phyloP scores from a whole-genome alignment of 257 asterid genomes.

The Cinchona pubescens region DNA sequence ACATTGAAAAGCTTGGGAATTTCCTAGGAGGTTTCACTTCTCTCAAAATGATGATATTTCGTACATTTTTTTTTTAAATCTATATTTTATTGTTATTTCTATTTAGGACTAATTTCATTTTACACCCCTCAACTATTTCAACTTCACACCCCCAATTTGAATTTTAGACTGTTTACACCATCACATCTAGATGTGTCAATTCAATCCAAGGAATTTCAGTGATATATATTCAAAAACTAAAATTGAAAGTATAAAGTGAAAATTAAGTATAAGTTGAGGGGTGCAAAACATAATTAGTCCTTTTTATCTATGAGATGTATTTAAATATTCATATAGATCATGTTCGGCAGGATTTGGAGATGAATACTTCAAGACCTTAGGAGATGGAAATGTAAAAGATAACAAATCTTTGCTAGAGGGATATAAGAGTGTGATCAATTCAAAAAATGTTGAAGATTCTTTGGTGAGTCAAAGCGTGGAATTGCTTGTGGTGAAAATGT shows the following conservation, averaged over 20 bases:
- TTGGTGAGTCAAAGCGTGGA: conserved; percentile 35
- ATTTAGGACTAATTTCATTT: no score
- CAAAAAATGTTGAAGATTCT: conserved; percentile 51
- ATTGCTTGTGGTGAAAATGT: not conserved
- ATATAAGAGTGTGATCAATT: conserved; percentile 44
- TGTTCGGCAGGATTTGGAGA: conserved; percentile 47
- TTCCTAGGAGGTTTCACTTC: conserved; percentile 52
- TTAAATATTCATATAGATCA: not conserved
- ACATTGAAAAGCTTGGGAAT: conserved; percentile 50
- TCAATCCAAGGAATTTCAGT: no score
- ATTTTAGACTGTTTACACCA: no score
- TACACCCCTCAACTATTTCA: no score
- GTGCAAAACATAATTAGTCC: no score
- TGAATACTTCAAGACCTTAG: conserved; percentile 37
- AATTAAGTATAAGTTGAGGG: no score
- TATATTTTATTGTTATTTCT: not conserved
- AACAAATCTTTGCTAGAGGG: conserved; percentile 27
- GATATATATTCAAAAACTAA: no score
- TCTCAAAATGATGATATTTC: not conserved
- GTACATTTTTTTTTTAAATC: not conserved
- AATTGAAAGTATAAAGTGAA: no score
- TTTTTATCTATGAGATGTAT: not conserved
- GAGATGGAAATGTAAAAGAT: conserved; percentile 17
- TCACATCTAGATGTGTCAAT: no score
- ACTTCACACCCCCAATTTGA: no score